phyloP scores from a whole-genome alignment of 805 yeast genomes.

The Zygotorulaspora florentina region DNA sequence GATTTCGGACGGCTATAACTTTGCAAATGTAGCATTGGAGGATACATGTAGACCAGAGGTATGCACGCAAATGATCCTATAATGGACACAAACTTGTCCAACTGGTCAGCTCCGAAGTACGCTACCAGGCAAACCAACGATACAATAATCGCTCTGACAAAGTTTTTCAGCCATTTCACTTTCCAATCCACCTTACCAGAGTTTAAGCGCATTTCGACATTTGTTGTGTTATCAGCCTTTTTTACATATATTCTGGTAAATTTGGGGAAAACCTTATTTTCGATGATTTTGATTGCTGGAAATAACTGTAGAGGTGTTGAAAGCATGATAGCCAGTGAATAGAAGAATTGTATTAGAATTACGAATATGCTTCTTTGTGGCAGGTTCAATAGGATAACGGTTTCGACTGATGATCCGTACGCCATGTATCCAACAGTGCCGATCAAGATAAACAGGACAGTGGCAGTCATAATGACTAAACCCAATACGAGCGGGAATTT shows the following conservation, averaged over 20 bases:
- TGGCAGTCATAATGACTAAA: conserved; percentile 59
- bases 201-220: conserved; percentile 21
- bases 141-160: conserved; percentile 53
- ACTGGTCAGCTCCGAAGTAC: conserved; percentile 59
- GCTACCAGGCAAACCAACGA: conserved; percentile 53
- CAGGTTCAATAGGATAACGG: conserved; percentile 66
- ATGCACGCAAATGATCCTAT: conserved; percentile 84
- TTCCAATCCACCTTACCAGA: conserved; percentile 54
- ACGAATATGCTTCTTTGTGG: conserved; percentile 65
- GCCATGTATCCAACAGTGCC: conserved; percentile 69
- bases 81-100: conserved; percentile 72
- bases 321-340: conserved; percentile 67
- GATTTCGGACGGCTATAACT: conserved; percentile 40
- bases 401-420: conserved; percentile 58
- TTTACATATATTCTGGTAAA: conserved; percentile 24
- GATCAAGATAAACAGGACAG: conserved; percentile 54
- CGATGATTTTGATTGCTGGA: conserved; percentile 74
- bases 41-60: conserved; percentile 81
- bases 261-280: conserved; percentile 53
- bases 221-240: conserved; percentile 14
- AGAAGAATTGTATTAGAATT: conserved; percentile 62
- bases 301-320: conserved; percentile 79
- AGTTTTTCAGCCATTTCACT: conserved; percentile 65
- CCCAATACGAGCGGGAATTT: conserved; percentile 64
- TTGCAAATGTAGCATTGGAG: conserved; percentile 68